phyloP scores from a whole-genome alignment of 2,329 filamentous ascomycete genomes.

The Microdochium nivale region DNA sequence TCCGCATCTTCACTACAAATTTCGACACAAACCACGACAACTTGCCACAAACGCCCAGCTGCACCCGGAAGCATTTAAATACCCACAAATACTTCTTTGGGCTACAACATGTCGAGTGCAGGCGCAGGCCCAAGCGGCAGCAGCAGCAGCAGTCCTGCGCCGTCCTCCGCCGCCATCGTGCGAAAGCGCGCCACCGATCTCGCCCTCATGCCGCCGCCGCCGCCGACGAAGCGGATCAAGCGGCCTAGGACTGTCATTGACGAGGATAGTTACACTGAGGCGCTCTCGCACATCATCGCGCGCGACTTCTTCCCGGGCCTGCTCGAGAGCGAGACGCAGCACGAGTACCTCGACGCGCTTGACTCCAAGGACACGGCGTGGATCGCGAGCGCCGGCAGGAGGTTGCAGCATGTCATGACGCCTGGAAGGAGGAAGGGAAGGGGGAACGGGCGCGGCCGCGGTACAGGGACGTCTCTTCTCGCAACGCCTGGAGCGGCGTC shows the following conservation, averaged over 20 bases:
- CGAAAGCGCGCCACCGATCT: constrained; percentile 57
- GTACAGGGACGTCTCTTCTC: constrained; percentile 10
- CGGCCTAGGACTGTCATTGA: constrained; percentile 80
- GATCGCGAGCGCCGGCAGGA: constrained; percentile 73
- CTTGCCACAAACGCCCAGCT: too few species aligned
- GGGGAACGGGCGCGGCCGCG: constrained; percentile 21
- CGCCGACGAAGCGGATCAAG: constrained; percentile 80
- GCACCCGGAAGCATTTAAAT: too few species aligned
- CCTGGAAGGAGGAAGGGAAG: constrained; percentile 42
- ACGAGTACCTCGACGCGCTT: constrained; percentile 86
- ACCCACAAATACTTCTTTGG: not conserved
- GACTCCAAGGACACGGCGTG: constrained; percentile 78
- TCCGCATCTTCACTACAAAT: too few species aligned
- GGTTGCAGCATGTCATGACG: constrained; percentile 72
- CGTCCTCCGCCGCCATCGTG: constrained; percentile 36
- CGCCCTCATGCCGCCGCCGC: constrained; percentile 82
- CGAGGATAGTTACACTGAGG: constrained; percentile 87
- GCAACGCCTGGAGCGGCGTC: too few species aligned
- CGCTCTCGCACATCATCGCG: constrained; percentile 87
- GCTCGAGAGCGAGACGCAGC: constrained; percentile 74
- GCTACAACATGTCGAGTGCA: not conserved
- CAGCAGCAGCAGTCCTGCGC: not conserved
- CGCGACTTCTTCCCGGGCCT: constrained; percentile 95
- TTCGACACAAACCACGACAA: not conserved
- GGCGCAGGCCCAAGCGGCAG: not conserved